Conservation (phyloP, 2,329 filamentous ascomycete species). For the Tolypocladium amazonense region DNA sequence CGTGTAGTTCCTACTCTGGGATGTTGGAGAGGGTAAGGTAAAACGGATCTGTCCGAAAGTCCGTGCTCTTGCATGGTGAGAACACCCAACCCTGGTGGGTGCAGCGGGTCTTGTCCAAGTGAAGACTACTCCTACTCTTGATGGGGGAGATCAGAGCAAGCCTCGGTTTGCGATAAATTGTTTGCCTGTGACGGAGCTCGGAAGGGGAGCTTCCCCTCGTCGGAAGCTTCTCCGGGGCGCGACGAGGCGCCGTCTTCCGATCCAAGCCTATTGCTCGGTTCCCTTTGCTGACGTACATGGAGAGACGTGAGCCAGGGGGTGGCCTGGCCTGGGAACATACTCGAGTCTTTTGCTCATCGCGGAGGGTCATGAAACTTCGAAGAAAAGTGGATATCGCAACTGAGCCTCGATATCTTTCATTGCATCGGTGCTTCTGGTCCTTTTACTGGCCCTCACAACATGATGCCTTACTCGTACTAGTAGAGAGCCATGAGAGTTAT, state of each 20-base stretch:
- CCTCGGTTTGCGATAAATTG: background rate
- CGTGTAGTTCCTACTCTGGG: background rate
- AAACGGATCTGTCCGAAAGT: background rate
- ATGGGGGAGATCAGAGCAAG: background rate
- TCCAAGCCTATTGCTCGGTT: background rate
- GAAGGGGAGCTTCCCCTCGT: background rate
- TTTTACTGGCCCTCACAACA: background rate
- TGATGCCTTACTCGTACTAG: no score
- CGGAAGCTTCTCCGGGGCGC: background rate
- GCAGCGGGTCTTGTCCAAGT: background rate
- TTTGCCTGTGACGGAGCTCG: background rate
- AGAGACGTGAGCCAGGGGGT: no score
- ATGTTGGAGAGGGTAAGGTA: background rate
- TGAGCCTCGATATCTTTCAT: no score
- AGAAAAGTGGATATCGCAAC: no score
- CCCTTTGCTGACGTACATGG: background rate
- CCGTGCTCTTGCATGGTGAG: background rate
- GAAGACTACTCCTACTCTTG: background rate
- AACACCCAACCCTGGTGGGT: background rate
- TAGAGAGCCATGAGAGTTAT: background rate
- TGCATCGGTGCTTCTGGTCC: background rate
- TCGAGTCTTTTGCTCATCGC: no score
- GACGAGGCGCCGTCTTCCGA: background rate
- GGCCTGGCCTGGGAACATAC: no score
- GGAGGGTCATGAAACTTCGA: no score